phyloP scores from a whole-genome alignment of 176 grass and related monocot genomes.

The Miscanthus lutarioriparius region DNA sequence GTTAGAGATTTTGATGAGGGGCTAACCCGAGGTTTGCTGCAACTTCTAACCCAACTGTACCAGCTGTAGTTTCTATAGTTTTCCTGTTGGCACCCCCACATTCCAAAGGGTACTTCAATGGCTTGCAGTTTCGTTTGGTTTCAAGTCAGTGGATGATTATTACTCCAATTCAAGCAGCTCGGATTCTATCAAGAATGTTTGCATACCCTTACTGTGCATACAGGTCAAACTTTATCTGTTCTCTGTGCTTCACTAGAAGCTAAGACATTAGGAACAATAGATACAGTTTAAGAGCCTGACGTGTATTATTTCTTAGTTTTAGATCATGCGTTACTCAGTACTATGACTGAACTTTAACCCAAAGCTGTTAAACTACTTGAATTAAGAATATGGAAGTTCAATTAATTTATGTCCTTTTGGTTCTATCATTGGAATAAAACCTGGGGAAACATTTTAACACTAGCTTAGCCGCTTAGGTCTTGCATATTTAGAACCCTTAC shows the following conservation, averaged over 20 bases:
- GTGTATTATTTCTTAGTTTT: conserved; percentile 17
- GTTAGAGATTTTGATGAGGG: conserved; percentile 96
- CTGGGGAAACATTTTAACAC: neutral
- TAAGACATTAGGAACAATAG: conserved; percentile 10
- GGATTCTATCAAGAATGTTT: conserved; percentile 79
- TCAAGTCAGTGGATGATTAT: conserved; percentile 98
- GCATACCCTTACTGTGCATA: conserved; percentile 91
- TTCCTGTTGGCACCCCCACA: conserved; percentile 3
- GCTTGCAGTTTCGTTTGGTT: conserved; percentile 93
- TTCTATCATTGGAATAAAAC: neutral
- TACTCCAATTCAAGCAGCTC: conserved; percentile 95
- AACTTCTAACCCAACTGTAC: conserved; percentile 1
- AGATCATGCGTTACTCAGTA: neutral
- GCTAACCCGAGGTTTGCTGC: conserved; percentile 71
- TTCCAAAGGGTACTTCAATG: conserved; percentile 25
- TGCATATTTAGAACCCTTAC: conserved; percentile 29
- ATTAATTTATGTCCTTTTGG: neutral
- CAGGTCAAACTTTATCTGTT: conserved; percentile 58
- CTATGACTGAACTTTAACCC: neutral
- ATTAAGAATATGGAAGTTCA: neutral
- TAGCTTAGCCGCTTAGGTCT: neutral
- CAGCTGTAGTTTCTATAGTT: neutral
- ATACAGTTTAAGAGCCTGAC: neutral
- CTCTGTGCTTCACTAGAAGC: neutral
- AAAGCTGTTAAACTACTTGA: neutral